Evolutionary conservation across 768 basidiomycete species (phyloP).

Genomic region (Suillus tomentosus): DNA sequence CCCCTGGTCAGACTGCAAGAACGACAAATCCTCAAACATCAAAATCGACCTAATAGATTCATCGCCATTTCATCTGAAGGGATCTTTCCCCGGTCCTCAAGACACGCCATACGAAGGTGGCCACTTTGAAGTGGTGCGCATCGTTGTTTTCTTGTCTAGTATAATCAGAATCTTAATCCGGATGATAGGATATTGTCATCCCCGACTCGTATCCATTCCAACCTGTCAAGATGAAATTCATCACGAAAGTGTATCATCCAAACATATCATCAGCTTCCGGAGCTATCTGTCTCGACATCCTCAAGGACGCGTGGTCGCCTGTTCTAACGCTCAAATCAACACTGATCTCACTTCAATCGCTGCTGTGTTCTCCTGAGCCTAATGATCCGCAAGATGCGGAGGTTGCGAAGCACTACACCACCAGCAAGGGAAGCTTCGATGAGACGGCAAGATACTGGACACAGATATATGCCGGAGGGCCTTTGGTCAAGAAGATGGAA

Average conservation of each 20-base stretch:
- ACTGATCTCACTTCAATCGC: constrained; percentile 89
- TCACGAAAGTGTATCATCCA: constrained; percentile 95
- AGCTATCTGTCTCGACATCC: constrained; percentile 90
- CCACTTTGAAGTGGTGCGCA: constrained; percentile 83
- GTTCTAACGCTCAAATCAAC: constrained; percentile 96
- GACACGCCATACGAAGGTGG: constrained; percentile 95
- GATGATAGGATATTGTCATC: constrained; percentile 80
- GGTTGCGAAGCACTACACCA: constrained; percentile 95
- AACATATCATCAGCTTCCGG: constrained; percentile 94
- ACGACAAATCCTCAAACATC: constrained; percentile 89
- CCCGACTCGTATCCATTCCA: constrained; percentile 92
- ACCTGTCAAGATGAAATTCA: constrained; percentile 98
- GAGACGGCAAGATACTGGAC: constrained; percentile 96
- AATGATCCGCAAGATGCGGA: constrained; percentile 98
- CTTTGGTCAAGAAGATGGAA: constrained; percentile 44
- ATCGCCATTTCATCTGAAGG: constrained; percentile 89
- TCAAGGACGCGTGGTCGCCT: constrained; percentile 90
- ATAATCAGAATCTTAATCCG: constrained; percentile 10
- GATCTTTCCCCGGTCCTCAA: constrained; percentile 88
- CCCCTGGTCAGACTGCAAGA: constrained; percentile 79
- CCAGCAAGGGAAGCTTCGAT: constrained; percentile 84
- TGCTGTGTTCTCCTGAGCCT: constrained; percentile 92
- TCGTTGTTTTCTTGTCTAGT: constrained; percentile 13
- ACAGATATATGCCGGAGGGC: constrained; percentile 84
- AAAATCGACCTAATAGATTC: constrained; percentile 85